phyloP scores from a whole-genome alignment of 805 yeast species.

The Diddensiella transvaalensis region DNA sequence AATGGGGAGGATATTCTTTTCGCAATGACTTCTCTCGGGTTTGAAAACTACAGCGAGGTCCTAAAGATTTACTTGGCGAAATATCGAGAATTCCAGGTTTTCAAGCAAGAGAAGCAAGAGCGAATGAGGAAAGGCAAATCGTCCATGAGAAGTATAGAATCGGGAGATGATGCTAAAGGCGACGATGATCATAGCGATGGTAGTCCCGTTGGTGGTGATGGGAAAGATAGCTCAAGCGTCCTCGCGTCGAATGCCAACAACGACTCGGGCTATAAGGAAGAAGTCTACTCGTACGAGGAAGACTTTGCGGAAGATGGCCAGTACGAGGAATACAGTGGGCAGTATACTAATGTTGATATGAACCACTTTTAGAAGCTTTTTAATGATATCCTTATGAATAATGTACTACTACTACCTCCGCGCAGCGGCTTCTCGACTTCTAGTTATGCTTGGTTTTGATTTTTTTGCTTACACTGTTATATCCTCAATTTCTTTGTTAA shows the following conservation, averaged over 20 bases:
- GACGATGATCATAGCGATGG: constrained; percentile 7
- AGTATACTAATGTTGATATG: constrained; percentile 28
- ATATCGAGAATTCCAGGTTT: constrained; percentile 45
- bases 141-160: constrained; percentile 1
- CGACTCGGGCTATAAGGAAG: background rate
- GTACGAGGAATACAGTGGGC: constrained; percentile 29
- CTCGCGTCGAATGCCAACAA: background rate
- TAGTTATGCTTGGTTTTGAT: too few relatives aligned
- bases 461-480: too few relatives aligned
- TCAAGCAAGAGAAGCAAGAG: constrained; percentile 21
- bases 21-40: constrained; percentile 63
- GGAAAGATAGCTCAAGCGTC: constrained; percentile 10
- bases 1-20: constrained; percentile 66
- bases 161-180: constrained; percentile 13
- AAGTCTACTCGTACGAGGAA: constrained; percentile 9
- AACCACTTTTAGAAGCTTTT: constrained; percentile 15
- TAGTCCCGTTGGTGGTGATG: constrained; percentile 9
- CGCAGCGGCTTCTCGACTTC: too few relatives aligned
- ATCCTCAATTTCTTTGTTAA: background rate
- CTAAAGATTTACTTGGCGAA: constrained; percentile 65
- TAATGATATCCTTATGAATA: constrained; percentile 5
- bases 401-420: constrained; percentile 4
- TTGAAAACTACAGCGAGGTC: constrained; percentile 67
- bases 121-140: background rate
- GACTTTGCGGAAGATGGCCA: constrained; percentile 19